Percentiles rank a stretch among this genome's conserved stretches.
These are phyloP conservation scores for Fusarium sp. DNA, from an alignment of 2,329 filamentous ascomycete species.

Conservation along the genomic window DNA sequence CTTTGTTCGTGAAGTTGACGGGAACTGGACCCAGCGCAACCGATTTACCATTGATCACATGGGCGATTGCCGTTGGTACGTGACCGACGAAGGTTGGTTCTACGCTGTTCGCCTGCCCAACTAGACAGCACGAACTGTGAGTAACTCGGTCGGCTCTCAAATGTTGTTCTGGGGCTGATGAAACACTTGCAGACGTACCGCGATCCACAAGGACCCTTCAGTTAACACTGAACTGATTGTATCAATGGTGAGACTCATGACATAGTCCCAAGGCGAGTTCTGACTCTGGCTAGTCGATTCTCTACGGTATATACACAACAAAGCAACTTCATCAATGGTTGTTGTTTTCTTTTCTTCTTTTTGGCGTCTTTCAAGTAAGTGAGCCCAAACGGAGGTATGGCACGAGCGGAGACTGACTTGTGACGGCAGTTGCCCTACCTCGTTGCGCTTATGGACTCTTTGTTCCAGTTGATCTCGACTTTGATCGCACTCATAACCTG, in stretches of 20 bases:
- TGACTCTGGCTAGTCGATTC: constrained; percentile 22
- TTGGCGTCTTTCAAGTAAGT: constrained; percentile 23
- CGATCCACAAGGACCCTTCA: constrained; percentile 11
- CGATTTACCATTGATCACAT: constrained; percentile 74
- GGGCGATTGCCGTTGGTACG: constrained; percentile 72
- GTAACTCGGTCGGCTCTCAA: not conserved
- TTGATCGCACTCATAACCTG: not conserved
- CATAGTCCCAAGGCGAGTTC: not conserved
- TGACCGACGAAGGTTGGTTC: constrained; percentile 71
- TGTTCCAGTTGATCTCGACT: not conserved
- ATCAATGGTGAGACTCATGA: constrained; percentile 14
- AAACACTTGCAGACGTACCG: constrained; percentile 16
- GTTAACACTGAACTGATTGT: not conserved
- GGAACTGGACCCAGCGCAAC: constrained; percentile 72
- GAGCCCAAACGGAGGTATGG: not conserved
- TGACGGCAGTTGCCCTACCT: not conserved
- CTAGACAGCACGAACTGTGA: constrained; percentile 39
- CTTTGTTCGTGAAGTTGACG: constrained; percentile 73
- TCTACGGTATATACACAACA: not conserved
- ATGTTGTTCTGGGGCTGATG: constrained; percentile 19
- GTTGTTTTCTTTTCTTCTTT: not conserved
- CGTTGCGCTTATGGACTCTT: not conserved
- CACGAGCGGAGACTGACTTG: not conserved
- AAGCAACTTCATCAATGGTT: not conserved
- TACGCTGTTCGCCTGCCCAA: constrained; percentile 71